phyloP scores from a whole-genome alignment of 257 asterid genomes.

The Gardenia jasminoides region DNA sequence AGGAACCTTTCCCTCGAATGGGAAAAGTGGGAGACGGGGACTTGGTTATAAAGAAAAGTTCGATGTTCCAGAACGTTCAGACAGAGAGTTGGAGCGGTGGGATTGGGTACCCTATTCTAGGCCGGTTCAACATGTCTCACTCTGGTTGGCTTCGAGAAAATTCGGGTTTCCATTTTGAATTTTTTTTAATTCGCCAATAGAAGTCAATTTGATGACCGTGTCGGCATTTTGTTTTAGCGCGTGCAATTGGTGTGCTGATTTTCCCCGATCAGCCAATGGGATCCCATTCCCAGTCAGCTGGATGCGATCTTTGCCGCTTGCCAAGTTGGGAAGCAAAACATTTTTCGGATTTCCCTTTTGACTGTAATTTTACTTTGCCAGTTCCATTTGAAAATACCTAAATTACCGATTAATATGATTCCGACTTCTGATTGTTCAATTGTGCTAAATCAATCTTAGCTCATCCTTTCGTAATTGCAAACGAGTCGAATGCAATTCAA shows the following conservation, averaged over 20 bases:
- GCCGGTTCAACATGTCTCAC: neutral
- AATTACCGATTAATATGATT: too few relatives aligned
- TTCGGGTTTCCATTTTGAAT: neutral
- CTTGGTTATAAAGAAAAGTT: slow-evolving; percentile 11
- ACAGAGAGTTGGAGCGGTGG: slow-evolving; percentile 5
- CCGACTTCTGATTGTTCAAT: too few relatives aligned
- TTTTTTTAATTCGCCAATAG: neutral
- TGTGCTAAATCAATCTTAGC: too few relatives aligned
- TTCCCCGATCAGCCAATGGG: too few relatives aligned
- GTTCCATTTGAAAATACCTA: too few relatives aligned
- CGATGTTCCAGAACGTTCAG: slow-evolving; percentile 21
- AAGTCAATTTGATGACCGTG: neutral
- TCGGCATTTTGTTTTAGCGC: neutral
- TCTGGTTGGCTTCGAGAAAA: slow-evolving; percentile 23
- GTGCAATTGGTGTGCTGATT: neutral
- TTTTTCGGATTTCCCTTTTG: too few relatives aligned
- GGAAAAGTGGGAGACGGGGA: neutral
- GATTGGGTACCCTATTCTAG: slow-evolving; percentile 7
- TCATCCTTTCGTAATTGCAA: too few relatives aligned
- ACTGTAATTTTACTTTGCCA: too few relatives aligned
- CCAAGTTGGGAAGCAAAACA: too few relatives aligned
- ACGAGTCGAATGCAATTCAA: too few relatives aligned
- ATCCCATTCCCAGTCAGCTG: too few relatives aligned
- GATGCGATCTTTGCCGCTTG: too few relatives aligned
- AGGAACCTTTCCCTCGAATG: neutral